These are phyloP conservation scores for Apiosordaria backusii DNA, from an alignment of 495 filamentous ascomycete genomes.

Conservation along the genomic window DNA sequence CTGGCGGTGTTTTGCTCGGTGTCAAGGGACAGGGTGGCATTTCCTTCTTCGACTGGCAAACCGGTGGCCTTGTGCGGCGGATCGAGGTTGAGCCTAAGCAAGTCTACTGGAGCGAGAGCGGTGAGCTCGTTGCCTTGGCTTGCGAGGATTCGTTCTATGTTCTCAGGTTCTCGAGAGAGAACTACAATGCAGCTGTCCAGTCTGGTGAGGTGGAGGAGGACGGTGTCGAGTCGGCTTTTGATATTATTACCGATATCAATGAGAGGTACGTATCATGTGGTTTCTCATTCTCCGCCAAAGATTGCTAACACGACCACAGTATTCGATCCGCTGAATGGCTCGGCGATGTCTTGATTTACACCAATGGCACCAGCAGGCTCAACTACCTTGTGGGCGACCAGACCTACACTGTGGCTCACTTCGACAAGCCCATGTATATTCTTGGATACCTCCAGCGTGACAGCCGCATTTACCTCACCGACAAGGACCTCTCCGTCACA, in stretches of 20 bases:
- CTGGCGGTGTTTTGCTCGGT: constrained; percentile 86
- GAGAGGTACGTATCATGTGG: constrained; percentile 57
- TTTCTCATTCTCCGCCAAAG: neutral
- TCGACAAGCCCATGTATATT: constrained; percentile 91
- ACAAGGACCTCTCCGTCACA: constrained; percentile 89
- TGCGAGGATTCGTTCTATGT: constrained; percentile 97
- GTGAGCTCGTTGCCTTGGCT: constrained; percentile 86
- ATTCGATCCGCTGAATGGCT: constrained; percentile 97
- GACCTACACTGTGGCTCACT: constrained; percentile 97
- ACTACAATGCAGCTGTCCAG: constrained; percentile 76
- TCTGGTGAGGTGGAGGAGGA: constrained; percentile 84
- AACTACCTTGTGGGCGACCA: constrained; percentile 99
- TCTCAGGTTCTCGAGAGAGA: constrained; percentile 82
- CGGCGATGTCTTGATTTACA: constrained; percentile 98
- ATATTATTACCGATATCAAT: constrained; percentile 90
- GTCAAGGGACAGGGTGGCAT: constrained; percentile 93
- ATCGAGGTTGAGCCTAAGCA: constrained; percentile 93
- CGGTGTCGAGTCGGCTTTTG: constrained; percentile 95
- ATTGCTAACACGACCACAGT: constrained; percentile 38
- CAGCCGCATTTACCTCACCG: constrained; percentile 84
- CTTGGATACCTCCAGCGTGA: constrained; percentile 94
- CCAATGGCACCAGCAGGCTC: constrained; percentile 90
- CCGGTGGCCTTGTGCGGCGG: constrained; percentile 79
- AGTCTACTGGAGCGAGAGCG: constrained; percentile 97
- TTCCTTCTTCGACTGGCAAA: constrained; percentile 95